Evolutionary conservation across 2,329 filamentous ascomycete genomes (phyloP).

Genomic region (Sarocladium kiliense): DNA sequence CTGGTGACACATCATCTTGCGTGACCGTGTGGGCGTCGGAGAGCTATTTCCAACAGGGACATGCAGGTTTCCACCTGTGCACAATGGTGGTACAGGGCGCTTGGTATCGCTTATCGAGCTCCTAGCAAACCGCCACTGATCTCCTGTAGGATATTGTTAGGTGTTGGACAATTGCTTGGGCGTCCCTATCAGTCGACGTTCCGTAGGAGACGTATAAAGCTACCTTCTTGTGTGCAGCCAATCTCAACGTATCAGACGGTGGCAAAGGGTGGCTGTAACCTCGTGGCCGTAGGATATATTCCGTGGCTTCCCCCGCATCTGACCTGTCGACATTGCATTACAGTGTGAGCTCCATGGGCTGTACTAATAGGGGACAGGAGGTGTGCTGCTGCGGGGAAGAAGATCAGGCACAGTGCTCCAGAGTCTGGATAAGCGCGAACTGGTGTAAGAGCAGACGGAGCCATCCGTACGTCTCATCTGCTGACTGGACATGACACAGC

Average conservation of each 20-base stretch:
- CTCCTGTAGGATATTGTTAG: no score
- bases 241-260: not conserved
- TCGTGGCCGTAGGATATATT: not conserved
- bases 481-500: slow-evolving; percentile 7
- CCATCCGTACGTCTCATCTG: not conserved
- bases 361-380: not conserved
- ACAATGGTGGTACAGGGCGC: not conserved
- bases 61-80: not conserved
- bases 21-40: not conserved
- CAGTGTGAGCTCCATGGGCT: not conserved
- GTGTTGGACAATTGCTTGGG: no score
- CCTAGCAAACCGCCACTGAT: not conserved
- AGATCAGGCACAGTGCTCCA: slow-evolving; percentile 1
- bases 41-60: not conserved
- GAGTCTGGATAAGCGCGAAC: not conserved
- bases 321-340: slow-evolving; percentile 3
- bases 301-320: slow-evolving; percentile 6
- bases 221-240: no score
- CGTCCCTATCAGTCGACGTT: no score
- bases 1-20: slow-evolving; percentile 3
- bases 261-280: not conserved
- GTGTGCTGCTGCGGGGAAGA: slow-evolving; percentile 5
- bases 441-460: not conserved
- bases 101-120: not conserved
- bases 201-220: no score